phyloP scores from a whole-genome alignment of 1,284 basidiomycete genomes.

The Inonotus hispidus region DNA sequence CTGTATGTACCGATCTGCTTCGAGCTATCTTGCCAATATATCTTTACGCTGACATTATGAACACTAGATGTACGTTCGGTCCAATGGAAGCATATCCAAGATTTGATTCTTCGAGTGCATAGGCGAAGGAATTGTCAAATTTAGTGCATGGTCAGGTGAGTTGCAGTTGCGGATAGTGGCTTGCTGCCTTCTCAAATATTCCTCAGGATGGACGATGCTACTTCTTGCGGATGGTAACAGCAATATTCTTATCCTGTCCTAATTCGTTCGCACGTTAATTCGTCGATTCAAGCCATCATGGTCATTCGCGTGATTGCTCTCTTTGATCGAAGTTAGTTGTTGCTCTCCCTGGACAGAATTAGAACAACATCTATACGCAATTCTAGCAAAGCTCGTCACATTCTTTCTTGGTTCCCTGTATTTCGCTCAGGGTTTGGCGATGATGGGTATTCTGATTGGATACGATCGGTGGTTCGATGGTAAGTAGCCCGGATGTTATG shows the following conservation, averaged over 20 bases:
- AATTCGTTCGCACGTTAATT: neutral
- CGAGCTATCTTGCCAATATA: neutral
- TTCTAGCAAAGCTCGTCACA: neutral
- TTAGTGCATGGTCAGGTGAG: conserved; percentile 1
- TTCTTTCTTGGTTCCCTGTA: neutral
- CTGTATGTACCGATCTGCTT: neutral
- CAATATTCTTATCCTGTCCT: neutral
- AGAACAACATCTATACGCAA: neutral
- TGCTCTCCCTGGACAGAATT: neutral
- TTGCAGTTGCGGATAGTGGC: no score
- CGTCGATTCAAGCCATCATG: neutral
- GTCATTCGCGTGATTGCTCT: neutral
- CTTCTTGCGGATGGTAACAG: neutral
- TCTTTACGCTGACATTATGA: neutral
- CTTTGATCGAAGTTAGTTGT: conserved; percentile 4
- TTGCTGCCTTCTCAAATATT: neutral
- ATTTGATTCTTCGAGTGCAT: neutral
- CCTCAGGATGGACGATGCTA: conserved; percentile 1
- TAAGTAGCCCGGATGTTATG: neutral
- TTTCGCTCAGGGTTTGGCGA: neutral
- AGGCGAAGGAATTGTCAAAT: neutral
- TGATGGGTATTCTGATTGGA: neutral
- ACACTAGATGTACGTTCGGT: neutral
- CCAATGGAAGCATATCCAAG: neutral
- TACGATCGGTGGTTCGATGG: neutral